phyloP scores from a whole-genome alignment of 495 filamentous ascomycete genomes.

The Pseudomonodictys pantanalensis region DNA sequence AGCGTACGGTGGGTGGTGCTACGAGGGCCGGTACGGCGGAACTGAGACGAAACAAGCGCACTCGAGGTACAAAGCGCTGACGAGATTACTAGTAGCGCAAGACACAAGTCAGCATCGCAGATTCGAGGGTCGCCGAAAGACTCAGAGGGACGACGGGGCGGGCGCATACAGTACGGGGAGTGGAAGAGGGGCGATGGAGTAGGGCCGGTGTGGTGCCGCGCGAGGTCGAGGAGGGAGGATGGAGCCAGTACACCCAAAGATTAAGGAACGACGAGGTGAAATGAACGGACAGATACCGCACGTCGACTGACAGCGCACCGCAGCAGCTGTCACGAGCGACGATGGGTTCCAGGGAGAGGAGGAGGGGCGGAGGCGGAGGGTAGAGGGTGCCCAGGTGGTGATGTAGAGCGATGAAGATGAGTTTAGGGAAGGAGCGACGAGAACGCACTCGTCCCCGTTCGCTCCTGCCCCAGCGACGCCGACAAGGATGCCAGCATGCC shows the following conservation, averaged over 20 bases:
- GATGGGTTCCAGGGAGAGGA: constrained; percentile 18
- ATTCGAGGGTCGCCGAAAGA: not conserved
- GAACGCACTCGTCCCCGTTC: not conserved
- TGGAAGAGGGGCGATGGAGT: not conserved
- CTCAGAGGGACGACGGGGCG: not conserved
- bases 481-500: no score
- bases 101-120: constrained; percentile 25
- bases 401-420: not conserved
- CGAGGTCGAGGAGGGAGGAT: constrained; percentile 17
- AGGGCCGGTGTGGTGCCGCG: not conserved
- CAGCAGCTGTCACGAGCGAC: constrained; percentile 26
- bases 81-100: constrained; percentile 26
- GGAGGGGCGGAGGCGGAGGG: constrained; percentile 9
- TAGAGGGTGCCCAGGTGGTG: not conserved
- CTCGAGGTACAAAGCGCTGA: constrained; percentile 26
- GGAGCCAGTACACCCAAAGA: constrained; percentile 30
- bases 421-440: constrained; percentile 1
- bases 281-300: constrained; percentile 28
- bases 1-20: constrained; percentile 16
- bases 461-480: no score
- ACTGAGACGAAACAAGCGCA: constrained; percentile 35
- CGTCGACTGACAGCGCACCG: constrained; percentile 25
- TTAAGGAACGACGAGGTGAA: constrained; percentile 35
- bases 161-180: constrained; percentile 11
- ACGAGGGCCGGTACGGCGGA: constrained; percentile 20